phyloP scores from a whole-genome alignment of 192 early-diverging fungal genomes.

The Obelidium mucronatum region DNA sequence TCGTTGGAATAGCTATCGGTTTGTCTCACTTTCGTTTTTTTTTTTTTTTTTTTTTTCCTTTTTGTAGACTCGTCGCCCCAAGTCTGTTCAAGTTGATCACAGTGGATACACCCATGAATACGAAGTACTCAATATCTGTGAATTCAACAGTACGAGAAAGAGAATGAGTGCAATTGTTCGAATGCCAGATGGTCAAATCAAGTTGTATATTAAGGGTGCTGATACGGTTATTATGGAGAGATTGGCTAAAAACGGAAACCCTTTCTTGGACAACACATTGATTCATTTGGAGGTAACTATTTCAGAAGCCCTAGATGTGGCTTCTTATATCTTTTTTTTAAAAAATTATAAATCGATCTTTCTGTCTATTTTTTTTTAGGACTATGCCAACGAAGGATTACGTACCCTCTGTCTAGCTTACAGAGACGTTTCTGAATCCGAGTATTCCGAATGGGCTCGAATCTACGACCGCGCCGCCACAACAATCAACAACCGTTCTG shows the following conservation, averaged over 20 bases:
- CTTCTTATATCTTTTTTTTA: neutral
- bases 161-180: conserved; percentile 93
- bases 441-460: conserved; percentile 82
- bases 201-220: conserved; percentile 95
- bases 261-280: conserved; percentile 44
- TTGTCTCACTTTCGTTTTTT: conserved; percentile 11
- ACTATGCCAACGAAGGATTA: conserved; percentile 95
- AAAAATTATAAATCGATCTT: neutral
- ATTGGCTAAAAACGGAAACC: conserved; percentile 61
- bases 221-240: conserved; percentile 97
- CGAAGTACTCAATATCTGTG: conserved; percentile 92
- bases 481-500: conserved; percentile 82
- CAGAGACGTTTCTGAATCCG: conserved; percentile 86
- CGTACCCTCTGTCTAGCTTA: conserved; percentile 96
- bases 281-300: conserved; percentile 53
- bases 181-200: conserved; percentile 80
- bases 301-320: neutral
- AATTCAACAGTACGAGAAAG: conserved; percentile 98
- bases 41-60: neutral
- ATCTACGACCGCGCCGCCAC: conserved; percentile 85
- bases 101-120: conserved; percentile 70
- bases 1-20: neutral
- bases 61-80: conserved; percentile 60
- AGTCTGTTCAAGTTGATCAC: conserved; percentile 56
- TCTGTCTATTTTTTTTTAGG: conserved; percentile 66